These are phyloP conservation scores for Carex littledalei DNA, from an alignment of 176 grass and related monocot genomes.

Conservation along the genomic window DNA sequence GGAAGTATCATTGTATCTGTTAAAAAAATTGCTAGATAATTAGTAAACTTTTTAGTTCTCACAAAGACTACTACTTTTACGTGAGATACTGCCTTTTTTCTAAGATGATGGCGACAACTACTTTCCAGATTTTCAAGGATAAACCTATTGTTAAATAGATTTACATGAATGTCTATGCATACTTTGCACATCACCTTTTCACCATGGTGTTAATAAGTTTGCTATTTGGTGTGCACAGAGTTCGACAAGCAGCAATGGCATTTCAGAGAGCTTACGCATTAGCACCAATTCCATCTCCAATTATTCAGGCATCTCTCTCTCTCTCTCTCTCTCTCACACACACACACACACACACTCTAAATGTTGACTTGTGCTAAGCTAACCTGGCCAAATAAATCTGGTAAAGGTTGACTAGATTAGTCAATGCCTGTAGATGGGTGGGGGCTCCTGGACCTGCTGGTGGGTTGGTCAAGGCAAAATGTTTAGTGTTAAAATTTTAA, in stretches of 20 bases:
- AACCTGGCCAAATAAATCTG: background rate
- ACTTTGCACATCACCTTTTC: background rate
- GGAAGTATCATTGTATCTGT: background rate
- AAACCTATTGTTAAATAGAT: background rate
- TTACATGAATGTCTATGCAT: background rate
- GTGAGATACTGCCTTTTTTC: background rate
- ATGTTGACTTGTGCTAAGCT: background rate
- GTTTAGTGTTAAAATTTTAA: background rate
- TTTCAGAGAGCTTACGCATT: conserved; percentile 24
- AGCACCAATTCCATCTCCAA: conserved; percentile 2
- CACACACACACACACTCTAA: background rate
- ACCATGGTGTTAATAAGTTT: background rate
- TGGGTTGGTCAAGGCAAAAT: background rate
- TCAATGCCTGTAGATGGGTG: background rate
- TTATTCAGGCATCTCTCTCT: conserved; percentile 19
- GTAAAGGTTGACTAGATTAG: conserved; percentile 1
- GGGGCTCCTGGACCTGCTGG: background rate
- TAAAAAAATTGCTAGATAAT: background rate
- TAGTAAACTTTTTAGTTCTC: background rate
- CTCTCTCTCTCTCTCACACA: background rate
- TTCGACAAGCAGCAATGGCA: conserved; percentile 22
- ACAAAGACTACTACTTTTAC: background rate
- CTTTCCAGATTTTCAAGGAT: background rate
- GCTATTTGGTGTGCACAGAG: background rate
- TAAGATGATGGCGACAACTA: background rate